Base-by-base conservation (phyloP, 192 early-diverging fungal species). In the Coemansia sp. region DNA sequence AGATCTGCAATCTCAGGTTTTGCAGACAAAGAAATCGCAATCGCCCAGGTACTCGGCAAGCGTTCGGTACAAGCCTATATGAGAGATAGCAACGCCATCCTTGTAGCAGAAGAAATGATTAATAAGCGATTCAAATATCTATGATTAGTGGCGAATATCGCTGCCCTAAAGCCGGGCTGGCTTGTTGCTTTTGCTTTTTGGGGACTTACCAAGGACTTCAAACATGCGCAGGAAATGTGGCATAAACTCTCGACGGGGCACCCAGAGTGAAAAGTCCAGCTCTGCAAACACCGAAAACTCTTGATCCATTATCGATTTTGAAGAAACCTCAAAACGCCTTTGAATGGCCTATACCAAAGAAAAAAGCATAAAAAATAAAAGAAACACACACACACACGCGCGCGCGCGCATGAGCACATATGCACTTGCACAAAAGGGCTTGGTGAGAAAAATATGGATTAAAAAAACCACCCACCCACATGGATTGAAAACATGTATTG, bases 271-370 rank as follows among this genome's bases (percentile, higher is more conserved):
- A 69, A 99, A 99, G 22, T 94, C 93, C 30, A 99, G 85, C 47
- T 89, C 83, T 0, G 92, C 85, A 85, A 94, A 99, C 3, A 95
- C 89, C 28, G 86, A 68, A 80, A 97, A 97, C 77, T 99, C 97
- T 60, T 93, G 86, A 29, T 92, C 85, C 55, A 87, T 83, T 23
- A 98, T 86, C 20, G 92, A 88, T 60, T 91, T 89, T 22, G 83
- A 61, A 16, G 88, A 81, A 2, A 97, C 84, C 20, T 89, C 88
- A 35, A 97, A 82, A 18, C 88, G 74, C 52, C 89, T 85, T 35
- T 90, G 89, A 52, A 93, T 85, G 3, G 85, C 74, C 86, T 78
- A 78, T 61, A 66, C 29, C 50, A 52, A 10, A 52, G 11, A 35
- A 0, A 55, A 35, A 35, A 0, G 8, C n/a, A n/a, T n/a, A 30